Evolutionary conservation across 345 rosid genomes (phyloP).

Genomic region (Nasturtium officinale): DNA sequence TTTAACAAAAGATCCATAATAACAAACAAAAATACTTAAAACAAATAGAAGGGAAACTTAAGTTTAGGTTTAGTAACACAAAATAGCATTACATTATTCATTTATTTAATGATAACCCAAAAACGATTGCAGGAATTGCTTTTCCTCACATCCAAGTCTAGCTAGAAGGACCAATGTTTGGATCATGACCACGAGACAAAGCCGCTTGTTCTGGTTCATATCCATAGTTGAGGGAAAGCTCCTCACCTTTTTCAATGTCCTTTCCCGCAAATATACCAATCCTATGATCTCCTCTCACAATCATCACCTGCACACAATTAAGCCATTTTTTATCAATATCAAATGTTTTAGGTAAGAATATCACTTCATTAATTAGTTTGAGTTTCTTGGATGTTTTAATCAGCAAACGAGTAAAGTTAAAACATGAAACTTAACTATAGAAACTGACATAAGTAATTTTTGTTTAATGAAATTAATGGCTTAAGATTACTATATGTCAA

Average conservation of each 20-base stretch:
- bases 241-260: slow-evolving; percentile 80
- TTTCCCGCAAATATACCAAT: slow-evolving; percentile 80
- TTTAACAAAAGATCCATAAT: not conserved
- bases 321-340: not conserved
- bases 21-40: not conserved
- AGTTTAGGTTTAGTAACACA: not conserved
- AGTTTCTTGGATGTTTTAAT: not conserved
- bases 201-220: slow-evolving; percentile 74
- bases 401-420: not conserved
- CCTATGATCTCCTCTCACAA: slow-evolving; percentile 91
- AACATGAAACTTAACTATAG: not conserved
- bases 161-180: slow-evolving; percentile 13
- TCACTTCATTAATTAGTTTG: not conserved
- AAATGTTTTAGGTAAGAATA: not conserved
- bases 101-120: not conserved
- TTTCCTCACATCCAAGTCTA: not conserved
- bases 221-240: slow-evolving; percentile 77
- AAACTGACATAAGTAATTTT: not conserved
- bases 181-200: slow-evolving; percentile 63
- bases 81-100: not conserved
- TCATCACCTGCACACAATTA: slow-evolving; percentile 62
- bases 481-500: not conserved
- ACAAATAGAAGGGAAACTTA: not conserved
- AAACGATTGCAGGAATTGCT: too few relatives aligned
- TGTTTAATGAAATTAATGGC: not conserved